A percentile compares a stretch with the other conserved stretches of the same genome.
phyloP scores from a whole-genome alignment of 1,284 basidiomycete genomes.

The Schizopora paradoxa region DNA sequence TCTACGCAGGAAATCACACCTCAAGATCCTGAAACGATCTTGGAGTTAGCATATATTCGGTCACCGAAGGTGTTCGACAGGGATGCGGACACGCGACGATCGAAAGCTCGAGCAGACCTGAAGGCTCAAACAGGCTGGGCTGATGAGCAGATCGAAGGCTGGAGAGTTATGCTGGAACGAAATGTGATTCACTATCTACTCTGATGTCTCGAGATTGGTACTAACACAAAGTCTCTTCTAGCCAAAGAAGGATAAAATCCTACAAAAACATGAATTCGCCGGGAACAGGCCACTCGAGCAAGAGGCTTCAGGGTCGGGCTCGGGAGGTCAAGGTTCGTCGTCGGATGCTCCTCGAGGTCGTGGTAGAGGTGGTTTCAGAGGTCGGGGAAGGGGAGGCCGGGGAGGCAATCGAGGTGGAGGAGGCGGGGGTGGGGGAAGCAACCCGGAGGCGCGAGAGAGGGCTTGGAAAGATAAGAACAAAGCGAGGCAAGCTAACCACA shows the following conservation, averaged over 20 bases:
- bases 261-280: slow-evolving; percentile 67
- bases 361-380: slow-evolving; percentile 28
- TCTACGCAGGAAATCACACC: slow-evolving; percentile 12
- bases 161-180: slow-evolving; percentile 80
- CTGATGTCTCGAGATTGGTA: not conserved
- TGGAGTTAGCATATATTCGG: slow-evolving; percentile 73
- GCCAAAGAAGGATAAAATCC: slow-evolving; percentile 70
- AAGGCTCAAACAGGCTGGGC: slow-evolving; percentile 62
- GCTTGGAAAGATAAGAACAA: slow-evolving; percentile 71
- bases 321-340: slow-evolving; percentile 11
- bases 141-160: slow-evolving; percentile 85
- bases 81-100: slow-evolving; percentile 65
- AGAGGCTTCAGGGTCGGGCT: not conserved
- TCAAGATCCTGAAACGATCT: slow-evolving; percentile 49
- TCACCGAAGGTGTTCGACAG: slow-evolving; percentile 72
- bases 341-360: slow-evolving; percentile 21
- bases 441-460: slow-evolving; percentile 40
- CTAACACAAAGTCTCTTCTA: slow-evolving; percentile 25
- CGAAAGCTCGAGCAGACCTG: slow-evolving; percentile 59
- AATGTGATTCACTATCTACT: slow-evolving; percentile 48
- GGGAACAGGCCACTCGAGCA: slow-evolving; percentile 40
- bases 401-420: slow-evolving; percentile 34
- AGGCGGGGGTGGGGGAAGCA: slow-evolving; percentile 27
- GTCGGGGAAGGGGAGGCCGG: slow-evolving; percentile 32
- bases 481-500: slow-evolving; percentile 54